Conservation (phyloP, 371 early-diverging fungal genomes). For the Umbelopsis sp. region DNA sequence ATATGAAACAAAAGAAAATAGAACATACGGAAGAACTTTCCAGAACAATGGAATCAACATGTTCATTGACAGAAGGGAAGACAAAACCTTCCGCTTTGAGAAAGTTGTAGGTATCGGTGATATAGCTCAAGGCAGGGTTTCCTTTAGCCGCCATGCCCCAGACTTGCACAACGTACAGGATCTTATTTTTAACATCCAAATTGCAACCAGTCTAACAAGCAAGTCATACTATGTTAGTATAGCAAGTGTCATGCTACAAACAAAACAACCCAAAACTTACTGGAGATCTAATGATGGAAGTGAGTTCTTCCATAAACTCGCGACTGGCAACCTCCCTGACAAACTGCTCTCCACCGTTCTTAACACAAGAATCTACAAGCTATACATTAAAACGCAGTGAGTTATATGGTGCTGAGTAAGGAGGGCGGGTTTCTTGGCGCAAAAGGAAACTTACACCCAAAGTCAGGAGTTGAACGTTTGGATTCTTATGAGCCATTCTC, state of each 20-base stretch:
- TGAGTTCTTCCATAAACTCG: slow-evolving; percentile 88
- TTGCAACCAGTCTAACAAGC: slow-evolving; percentile 46
- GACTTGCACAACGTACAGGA: slow-evolving; percentile 78
- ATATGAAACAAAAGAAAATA: neutral
- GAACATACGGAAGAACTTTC: slow-evolving; percentile 71
- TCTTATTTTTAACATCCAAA: slow-evolving; percentile 74
- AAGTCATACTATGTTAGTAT: neutral
- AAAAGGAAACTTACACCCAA: slow-evolving; percentile 66
- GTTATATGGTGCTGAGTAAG: too few species aligned
- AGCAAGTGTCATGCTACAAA: neutral
- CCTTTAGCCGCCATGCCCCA: slow-evolving; percentile 87
- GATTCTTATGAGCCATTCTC: slow-evolving; percentile 83
- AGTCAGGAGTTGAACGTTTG: slow-evolving; percentile 90
- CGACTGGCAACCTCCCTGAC: slow-evolving; percentile 83
- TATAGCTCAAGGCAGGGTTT: slow-evolving; percentile 74
- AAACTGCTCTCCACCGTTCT: slow-evolving; percentile 90
- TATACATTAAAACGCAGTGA: slow-evolving; percentile 27
- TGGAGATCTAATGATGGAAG: slow-evolving; percentile 63
- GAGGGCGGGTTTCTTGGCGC: neutral
- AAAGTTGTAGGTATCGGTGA: slow-evolving; percentile 72
- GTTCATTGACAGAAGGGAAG: slow-evolving; percentile 62
- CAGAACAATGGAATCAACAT: slow-evolving; percentile 58
- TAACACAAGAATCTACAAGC: slow-evolving; percentile 91
- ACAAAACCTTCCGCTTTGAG: slow-evolving; percentile 71
- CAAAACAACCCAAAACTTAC: slow-evolving; percentile 39